Evolutionary conservation across 2,329 filamentous ascomycete genomes (phyloP), one percentile per base, ranked within the genome.

Genomic region (Cylindrodendrum hubeiense): DNA sequence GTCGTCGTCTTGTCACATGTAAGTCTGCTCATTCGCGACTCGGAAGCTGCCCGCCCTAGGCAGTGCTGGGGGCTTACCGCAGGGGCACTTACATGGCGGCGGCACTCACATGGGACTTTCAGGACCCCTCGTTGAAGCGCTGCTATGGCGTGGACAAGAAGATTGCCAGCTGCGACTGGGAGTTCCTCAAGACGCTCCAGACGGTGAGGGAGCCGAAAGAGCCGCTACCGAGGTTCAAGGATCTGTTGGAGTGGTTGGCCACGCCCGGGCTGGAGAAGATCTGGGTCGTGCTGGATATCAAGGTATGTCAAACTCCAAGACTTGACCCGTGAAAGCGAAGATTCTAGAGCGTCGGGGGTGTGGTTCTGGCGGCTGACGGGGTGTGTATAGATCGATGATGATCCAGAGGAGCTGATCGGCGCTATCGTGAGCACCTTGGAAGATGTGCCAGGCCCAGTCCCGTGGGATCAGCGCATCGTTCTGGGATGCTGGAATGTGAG

Each of bases 251-350:
- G 63, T 95, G 91, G 75, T 78, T 98, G 56, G 84, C 87, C 0
- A 82, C 87, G 69, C 90, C 90, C 0, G 90, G 85, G 1, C 77
- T 87, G 41, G 88, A 93, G 73, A 78, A 91, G 46, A 84, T 95
- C 10, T 97, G 95, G 95, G 73, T 96, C 6, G 79, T 98, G 66
- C 83, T 98, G 4, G 95, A 98, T 77, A 93, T 98, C 77, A 98
- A 98, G 84, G 90, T 93, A 78, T 21, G 75, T 67, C 15, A 17
- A n/a, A n/a, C 15, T 52, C 34, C 22, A 30, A 30, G 21, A n/a
- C 15, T 24, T 28, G 24, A 17, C 30, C 46, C 41, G 51, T 47
- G 33, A 24, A 24, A 50, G 9, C 10, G 41, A 19, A 28, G 22
- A 21, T 17, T 24, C 39, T 9, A 13, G 13, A 10, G 19, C 7